Percentiles rank a stretch among this genome's conserved stretches.
Conservation (phyloP, 2,329 filamentous ascomycete species). For the Alternaria sp. region DNA sequence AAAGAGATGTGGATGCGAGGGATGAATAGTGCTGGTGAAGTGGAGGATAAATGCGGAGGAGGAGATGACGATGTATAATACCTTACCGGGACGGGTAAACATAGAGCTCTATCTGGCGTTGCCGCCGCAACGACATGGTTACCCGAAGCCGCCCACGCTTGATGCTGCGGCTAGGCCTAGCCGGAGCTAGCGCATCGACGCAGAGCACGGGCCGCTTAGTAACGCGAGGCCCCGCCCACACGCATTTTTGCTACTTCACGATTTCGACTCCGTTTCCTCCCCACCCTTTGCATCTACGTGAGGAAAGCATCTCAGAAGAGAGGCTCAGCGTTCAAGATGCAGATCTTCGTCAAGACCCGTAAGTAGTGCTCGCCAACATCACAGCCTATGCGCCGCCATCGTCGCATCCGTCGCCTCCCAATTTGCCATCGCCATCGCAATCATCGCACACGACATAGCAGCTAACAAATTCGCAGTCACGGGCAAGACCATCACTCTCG, state of each 20-base stretch:
- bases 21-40: slow-evolving; percentile 26
- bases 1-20: slow-evolving; percentile 33
- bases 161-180: background rate
- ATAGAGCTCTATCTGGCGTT: slow-evolving; percentile 19
- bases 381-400: background rate
- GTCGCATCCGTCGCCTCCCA: background rate
- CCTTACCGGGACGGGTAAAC: slow-evolving; percentile 35
- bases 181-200: background rate
- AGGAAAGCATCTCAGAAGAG: slow-evolving; percentile 16
- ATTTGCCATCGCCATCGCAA: background rate
- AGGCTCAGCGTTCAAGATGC: slow-evolving; percentile 65
- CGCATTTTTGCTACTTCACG: slow-evolving; percentile 24
- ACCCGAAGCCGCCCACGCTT: slow-evolving; percentile 2
- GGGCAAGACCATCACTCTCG: slow-evolving; percentile 99
- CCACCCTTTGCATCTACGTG: slow-evolving; percentile 18
- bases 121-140: slow-evolving; percentile 5
- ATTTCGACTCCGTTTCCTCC: slow-evolving; percentile 17
- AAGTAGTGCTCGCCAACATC: slow-evolving; percentile 55
- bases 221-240: slow-evolving; percentile 31
- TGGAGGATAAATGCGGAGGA: slow-evolving; percentile 32
- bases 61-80: slow-evolving; percentile 39
- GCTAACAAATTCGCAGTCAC: slow-evolving; percentile 67
- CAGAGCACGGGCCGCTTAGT: slow-evolving; percentile 16
- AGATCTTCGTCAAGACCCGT: slow-evolving; percentile 98
- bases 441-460: background rate